These are phyloP conservation scores for Cryptococcus sp. DNA, from an alignment of 1,284 basidiomycete species.

Conservation along the genomic window DNA sequence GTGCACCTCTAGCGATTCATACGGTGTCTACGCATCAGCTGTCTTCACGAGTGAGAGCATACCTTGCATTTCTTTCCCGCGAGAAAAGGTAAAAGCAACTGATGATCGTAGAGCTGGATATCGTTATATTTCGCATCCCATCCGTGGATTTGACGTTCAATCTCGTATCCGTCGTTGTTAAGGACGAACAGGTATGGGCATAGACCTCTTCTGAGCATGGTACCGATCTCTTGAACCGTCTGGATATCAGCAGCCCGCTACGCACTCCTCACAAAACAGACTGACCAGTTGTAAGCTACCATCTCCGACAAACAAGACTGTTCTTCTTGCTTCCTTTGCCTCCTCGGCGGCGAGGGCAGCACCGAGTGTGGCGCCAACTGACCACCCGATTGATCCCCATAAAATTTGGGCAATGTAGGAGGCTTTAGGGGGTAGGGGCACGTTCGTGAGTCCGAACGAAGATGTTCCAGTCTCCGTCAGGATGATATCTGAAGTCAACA, in stretches of 20 bases:
- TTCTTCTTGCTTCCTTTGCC: constrained; percentile 56
- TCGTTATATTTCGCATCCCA: constrained; percentile 49
- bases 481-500: constrained; percentile 57
- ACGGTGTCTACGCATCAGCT: constrained; percentile 19
- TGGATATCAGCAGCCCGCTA: constrained; percentile 9
- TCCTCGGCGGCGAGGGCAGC: constrained; percentile 66
- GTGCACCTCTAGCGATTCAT: constrained; percentile 39
- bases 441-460: constrained; percentile 70
- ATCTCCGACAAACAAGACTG: constrained; percentile 77
- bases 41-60: background rate
- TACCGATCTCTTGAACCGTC: constrained; percentile 51
- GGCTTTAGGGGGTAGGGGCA: constrained; percentile 65
- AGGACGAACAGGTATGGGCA: constrained; percentile 57
- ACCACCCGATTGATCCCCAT: constrained; percentile 47
- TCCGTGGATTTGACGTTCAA: constrained; percentile 64
- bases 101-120: constrained; percentile 47
- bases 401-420: constrained; percentile 63
- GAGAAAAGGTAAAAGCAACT: constrained; percentile 44
- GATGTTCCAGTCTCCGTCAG: constrained; percentile 69
- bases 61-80: constrained; percentile 36
- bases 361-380: constrained; percentile 55
- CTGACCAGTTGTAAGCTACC: constrained; percentile 51
- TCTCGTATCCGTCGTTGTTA: constrained; percentile 85
- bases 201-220: constrained; percentile 50
- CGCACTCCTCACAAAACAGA: no score